These are phyloP conservation scores for Poterioochromonas sp. DNA, from an alignment of 352 stramenopile species.

Conservation along the genomic window DNA sequence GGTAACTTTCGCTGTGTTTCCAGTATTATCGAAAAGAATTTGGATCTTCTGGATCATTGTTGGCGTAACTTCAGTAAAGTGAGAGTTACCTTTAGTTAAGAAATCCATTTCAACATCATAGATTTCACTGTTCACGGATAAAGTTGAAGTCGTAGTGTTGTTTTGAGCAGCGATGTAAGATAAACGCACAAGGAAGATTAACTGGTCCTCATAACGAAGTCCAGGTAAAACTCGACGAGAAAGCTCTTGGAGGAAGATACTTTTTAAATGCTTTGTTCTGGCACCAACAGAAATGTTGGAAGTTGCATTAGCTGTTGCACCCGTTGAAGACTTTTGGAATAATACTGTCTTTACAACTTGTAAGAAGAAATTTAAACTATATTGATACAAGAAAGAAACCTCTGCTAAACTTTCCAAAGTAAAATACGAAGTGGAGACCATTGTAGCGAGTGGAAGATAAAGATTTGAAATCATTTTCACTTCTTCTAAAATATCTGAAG, in stretches of 20 bases:
- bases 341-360: slow-evolving; percentile 85
- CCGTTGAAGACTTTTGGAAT: background rate
- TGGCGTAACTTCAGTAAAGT: slow-evolving; percentile 30
- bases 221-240: slow-evolving; percentile 80
- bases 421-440: slow-evolving; percentile 78
- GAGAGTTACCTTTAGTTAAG: slow-evolving; percentile 55
- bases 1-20: background rate
- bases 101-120: slow-evolving; percentile 63
- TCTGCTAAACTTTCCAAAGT: slow-evolving; percentile 79
- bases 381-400: slow-evolving; percentile 98
- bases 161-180: slow-evolving; percentile 73
- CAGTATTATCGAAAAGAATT: background rate
- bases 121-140: slow-evolving; percentile 50
- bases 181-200: slow-evolving; percentile 93
- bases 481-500: slow-evolving; percentile 65
- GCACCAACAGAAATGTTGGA: background rate
- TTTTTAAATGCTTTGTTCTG: background rate
- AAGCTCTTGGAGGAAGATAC: slow-evolving; percentile 77
- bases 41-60: background rate
- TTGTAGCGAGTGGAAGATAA: slow-evolving; percentile 86
- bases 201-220: slow-evolving; percentile 89
- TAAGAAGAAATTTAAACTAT: slow-evolving; percentile 93
- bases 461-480: slow-evolving; percentile 77
- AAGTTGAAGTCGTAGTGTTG: slow-evolving; percentile 41
- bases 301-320: background rate